Percentiles rank a stretch among this genome's conserved stretches.
phyloP scores from a whole-genome alignment of 2,329 filamentous ascomycete species.

The Penicillium digitatum region DNA sequence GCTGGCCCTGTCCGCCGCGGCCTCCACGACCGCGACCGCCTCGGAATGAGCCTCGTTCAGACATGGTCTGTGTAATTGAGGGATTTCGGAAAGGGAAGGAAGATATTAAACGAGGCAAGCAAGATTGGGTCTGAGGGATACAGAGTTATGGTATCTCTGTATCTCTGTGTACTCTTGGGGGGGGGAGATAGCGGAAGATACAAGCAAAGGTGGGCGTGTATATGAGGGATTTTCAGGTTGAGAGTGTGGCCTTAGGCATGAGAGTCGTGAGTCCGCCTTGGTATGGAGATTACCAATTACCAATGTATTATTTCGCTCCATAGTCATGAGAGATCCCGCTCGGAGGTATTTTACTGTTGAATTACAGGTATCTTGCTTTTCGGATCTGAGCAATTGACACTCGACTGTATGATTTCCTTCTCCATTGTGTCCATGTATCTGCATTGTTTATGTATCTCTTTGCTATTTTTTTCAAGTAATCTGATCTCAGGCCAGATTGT shows the following conservation, averaged over 20 bases:
- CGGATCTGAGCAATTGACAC: too few relatives aligned
- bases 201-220: constrained; percentile 9
- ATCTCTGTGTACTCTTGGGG: constrained; percentile 6
- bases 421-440: neutral
- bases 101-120: constrained; percentile 4
- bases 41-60: constrained; percentile 24
- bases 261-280: constrained; percentile 1
- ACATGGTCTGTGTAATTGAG: constrained; percentile 51
- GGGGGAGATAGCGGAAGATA: constrained; percentile 11
- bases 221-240: constrained; percentile 26
- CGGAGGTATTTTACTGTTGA: constrained; percentile 3
- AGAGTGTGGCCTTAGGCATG: neutral
- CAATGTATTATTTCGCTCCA: neutral
- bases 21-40: constrained; percentile 19
- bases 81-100: constrained; percentile 37
- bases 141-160: neutral
- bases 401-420: too few relatives aligned
- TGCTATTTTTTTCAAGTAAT: too few relatives aligned
- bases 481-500: neutral
- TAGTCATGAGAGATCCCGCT: neutral
- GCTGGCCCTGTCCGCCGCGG: constrained; percentile 31
- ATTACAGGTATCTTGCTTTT: neutral
- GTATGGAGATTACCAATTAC: constrained; percentile 6
- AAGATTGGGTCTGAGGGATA: constrained; percentile 1
- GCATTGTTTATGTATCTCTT: neutral